Evolutionary conservation across 352 stramenopile genomes (phyloP), one percentile per base, ranked within the genome.

Genomic region (Phytopythium helicoides): DNA sequence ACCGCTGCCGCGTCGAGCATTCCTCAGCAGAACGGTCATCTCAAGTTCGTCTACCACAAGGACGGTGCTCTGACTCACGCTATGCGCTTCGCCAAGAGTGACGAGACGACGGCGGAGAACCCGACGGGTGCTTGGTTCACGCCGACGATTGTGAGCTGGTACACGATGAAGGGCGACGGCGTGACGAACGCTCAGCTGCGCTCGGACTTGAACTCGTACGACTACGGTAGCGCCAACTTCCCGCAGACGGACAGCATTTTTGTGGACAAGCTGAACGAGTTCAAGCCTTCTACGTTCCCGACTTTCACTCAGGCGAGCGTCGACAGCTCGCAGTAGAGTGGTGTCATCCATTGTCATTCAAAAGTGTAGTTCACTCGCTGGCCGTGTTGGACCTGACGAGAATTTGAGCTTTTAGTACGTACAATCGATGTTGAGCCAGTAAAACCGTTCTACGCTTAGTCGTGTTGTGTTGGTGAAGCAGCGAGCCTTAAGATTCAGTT

Each of bases 11-110:
- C 33, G 5, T 23, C 18, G 11, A 40, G 41, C 10, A 52, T 58
- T 16, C 52, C 52, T 1, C 7, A 34, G 11, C 0, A 52, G 31
- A n/a, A 52, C 18, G 42, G 40, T 12, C 52, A 44, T 33, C 52
- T 52, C 40, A 58, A 58, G 52, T 52, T 58, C 40, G 52, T 58
- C 10, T 58, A 52, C 52, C 52, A 58, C 52, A 58, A 58, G 52
- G 52, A 52, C 33, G 40, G 40, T 12, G 23, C 16, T 1, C 12
- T n/a, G 7, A 53, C 40, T 2, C 52, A 53, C 42, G 15, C n/a
- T 4, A 19, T 58, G 6, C 52, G 52, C 16, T 53, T 45, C 25
- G 52, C 52, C 31, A 52, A 58, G 52, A 53, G 2, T n/a, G 26
- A 58, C 34, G 52, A 58, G 28, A 33, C 28, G 28, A 18, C 9